phyloP scores from a whole-genome alignment of 257 asterid species.

The Cordia subcordata region DNA sequence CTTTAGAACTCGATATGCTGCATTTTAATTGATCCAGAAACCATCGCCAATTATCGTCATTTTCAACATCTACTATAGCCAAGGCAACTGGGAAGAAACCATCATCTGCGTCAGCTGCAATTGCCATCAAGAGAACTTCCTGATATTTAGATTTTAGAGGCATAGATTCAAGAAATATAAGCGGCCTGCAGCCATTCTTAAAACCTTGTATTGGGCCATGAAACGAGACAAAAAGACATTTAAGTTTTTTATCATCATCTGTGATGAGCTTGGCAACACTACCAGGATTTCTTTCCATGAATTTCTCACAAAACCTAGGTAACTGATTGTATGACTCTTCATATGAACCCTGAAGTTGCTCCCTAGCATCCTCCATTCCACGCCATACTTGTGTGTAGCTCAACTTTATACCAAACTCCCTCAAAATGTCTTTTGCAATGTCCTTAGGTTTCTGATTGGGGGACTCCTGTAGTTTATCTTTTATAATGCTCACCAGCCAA shows the following conservation, averaged over 20 bases:
- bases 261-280: conserved; percentile 51
- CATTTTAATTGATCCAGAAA: conserved; percentile 75
- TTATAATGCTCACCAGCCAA: conserved; percentile 74
- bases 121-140: conserved; percentile 66
- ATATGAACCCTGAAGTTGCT: conserved; percentile 81
- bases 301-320: conserved; percentile 62
- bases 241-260: conserved; percentile 55
- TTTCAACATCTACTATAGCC: conserved; percentile 65
- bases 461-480: conserved; percentile 64
- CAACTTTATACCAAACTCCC: conserved; percentile 66
- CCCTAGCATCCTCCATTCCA: conserved; percentile 74
- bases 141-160: conserved; percentile 65
- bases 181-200: conserved; percentile 65
- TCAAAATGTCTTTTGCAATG: conserved; percentile 70
- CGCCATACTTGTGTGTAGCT: conserved; percentile 71
- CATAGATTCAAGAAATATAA: conserved; percentile 73
- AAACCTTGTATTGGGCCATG: conserved; percentile 58
- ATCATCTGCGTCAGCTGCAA: conserved; percentile 82
- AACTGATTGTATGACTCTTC: conserved; percentile 65
- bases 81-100: conserved; percentile 81
- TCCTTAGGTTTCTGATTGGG: conserved; percentile 80
- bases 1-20: conserved; percentile 40
- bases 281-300: conserved; percentile 68
- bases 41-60: conserved; percentile 68
- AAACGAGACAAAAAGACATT: conserved; percentile 57